Percentiles rank a stretch among this genome's conserved stretches.
Evolutionary conservation across 1,284 basidiomycete species (phyloP).

Genomic region (Naganishia liquefaciens): DNA sequence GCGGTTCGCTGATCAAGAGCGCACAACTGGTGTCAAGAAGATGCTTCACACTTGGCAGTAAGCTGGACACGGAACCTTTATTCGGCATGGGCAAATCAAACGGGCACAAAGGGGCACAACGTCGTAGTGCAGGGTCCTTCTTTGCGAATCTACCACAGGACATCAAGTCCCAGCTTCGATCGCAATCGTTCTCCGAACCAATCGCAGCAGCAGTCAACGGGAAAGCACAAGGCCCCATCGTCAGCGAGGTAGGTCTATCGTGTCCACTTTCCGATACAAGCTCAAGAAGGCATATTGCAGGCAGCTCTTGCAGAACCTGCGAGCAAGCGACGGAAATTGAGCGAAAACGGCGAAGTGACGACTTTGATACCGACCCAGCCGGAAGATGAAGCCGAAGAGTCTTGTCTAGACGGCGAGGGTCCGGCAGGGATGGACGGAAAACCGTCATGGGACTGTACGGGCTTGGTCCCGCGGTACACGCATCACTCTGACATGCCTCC

Average conservation of each 20-base stretch:
- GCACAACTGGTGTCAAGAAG: neutral
- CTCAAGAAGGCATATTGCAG: neutral
- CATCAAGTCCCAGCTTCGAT: constrained; percentile 41
- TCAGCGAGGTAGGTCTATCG: neutral
- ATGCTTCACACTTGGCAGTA: neutral
- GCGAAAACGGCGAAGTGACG: constrained; percentile 28
- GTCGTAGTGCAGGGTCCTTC: constrained; percentile 36
- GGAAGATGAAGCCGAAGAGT: constrained; percentile 1
- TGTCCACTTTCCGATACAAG: neutral
- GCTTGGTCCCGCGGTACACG: constrained; percentile 69
- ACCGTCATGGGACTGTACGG: constrained; percentile 63
- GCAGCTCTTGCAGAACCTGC: constrained; percentile 5
- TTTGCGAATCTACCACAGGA: constrained; percentile 46
- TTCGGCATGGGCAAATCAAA: constrained; percentile 15
- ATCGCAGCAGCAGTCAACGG: neutral
- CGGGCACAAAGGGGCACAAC: neutral
- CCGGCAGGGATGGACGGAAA: constrained; percentile 12
- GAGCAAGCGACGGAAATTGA: constrained; percentile 34
- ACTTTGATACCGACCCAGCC: constrained; percentile 22
- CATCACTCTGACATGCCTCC: constrained; percentile 67
- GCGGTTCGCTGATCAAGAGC: neutral
- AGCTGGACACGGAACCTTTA: neutral
- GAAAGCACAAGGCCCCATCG: constrained; percentile 19
- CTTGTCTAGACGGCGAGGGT: neutral
- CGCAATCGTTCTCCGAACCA: constrained; percentile 30